Percentiles rank a stretch among this genome's conserved stretches.
Evolutionary conservation across 164 flowering plant species (phyloP).

Genomic region (Sextonia rubra): DNA sequence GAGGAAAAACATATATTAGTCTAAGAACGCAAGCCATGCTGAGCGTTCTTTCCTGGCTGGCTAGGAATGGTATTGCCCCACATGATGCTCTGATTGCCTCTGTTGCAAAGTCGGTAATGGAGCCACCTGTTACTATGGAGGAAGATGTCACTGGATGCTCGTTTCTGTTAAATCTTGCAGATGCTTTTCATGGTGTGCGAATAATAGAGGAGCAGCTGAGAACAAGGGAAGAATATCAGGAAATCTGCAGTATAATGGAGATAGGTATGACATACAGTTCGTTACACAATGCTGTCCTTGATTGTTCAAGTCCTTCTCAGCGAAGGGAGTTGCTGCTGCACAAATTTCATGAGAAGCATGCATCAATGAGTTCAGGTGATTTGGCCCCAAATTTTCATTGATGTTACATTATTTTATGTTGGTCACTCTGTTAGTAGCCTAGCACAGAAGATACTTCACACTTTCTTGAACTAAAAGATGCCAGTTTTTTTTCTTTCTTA

Average conservation of each 20-base stretch:
- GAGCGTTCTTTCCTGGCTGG: constrained; percentile 78
- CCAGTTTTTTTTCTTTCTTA: not conserved
- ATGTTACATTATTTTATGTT: not conserved
- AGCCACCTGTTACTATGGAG: constrained; percentile 66
- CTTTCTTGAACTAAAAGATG: not conserved
- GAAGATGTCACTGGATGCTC: constrained; percentile 72
- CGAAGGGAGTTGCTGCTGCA: constrained; percentile 63
- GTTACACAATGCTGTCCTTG: constrained; percentile 55
- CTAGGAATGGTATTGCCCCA: constrained; percentile 73
- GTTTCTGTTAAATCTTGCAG: constrained; percentile 74
- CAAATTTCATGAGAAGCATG: constrained; percentile 63
- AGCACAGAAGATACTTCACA: no score
- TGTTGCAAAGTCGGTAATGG: constrained; percentile 66
- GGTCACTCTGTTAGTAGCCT: not conserved
- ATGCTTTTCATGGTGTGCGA: constrained; percentile 83
- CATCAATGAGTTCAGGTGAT: constrained; percentile 52
- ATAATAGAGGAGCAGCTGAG: constrained; percentile 77
- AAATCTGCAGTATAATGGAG: constrained; percentile 72
- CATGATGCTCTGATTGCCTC: constrained; percentile 69
- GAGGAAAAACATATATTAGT: constrained; percentile 36
- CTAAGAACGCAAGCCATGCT: constrained; percentile 52
- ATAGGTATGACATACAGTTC: constrained; percentile 84
- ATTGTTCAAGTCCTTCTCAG: constrained; percentile 51
- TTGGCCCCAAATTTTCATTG: not conserved
- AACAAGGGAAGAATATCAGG: constrained; percentile 55